Evolutionary conservation across 306 rosid species (phyloP).

Genomic region (Neltuma alba): DNA sequence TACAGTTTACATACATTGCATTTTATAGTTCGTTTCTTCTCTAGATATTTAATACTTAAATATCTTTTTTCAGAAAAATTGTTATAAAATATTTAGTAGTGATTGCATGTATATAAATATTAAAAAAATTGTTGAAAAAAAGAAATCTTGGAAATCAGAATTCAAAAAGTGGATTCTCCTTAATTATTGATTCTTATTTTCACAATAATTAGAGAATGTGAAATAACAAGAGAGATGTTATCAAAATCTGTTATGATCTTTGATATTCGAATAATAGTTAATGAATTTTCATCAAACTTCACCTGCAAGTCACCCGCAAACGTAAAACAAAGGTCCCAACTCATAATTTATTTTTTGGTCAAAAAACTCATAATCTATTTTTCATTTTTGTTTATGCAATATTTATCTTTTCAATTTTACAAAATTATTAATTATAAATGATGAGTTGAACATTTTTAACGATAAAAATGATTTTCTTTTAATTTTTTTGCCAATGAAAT

Average conservation of each 20-base stretch:
- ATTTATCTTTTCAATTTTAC: too few relatives aligned
- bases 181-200: background rate
- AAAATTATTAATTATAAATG: too few relatives aligned
- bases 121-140: too few relatives aligned
- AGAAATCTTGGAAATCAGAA: background rate
- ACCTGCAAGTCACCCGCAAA: background rate
- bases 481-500: too few relatives aligned
- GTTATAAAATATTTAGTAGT: background rate
- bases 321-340: too few relatives aligned
- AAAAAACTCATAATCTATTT: too few relatives aligned
- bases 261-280: background rate
- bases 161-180: background rate
- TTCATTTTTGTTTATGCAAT: too few relatives aligned
- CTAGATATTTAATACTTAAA: background rate
- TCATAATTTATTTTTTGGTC: too few relatives aligned
- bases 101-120: background rate
- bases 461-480: too few relatives aligned
- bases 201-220: background rate
- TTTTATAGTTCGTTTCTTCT: background rate
- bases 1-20: background rate
- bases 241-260: background rate
- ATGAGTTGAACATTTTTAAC: too few relatives aligned
- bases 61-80: background rate
- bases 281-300: background rate
- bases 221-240: background rate